phyloP scores from a whole-genome alignment of 2,329 filamentous ascomycete species.

The Aspergillus fijiensis region DNA sequence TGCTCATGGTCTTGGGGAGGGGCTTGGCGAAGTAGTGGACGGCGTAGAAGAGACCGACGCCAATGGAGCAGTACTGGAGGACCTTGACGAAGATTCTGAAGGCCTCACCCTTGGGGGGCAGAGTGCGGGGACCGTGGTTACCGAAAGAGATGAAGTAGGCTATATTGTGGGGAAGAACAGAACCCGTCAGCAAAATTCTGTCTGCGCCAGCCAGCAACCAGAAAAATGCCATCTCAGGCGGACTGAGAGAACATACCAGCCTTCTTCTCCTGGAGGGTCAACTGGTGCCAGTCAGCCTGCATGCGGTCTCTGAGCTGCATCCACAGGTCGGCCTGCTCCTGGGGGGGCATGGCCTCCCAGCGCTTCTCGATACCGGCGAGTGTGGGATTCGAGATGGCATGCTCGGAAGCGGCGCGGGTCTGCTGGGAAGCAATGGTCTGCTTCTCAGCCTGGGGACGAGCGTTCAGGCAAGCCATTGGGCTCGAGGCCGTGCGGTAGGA shows the following conservation, averaged over 20 bases:
- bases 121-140: slow-evolving; percentile 86
- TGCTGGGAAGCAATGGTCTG: slow-evolving; percentile 48
- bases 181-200: slow-evolving; percentile 26
- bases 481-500: slow-evolving; percentile 29
- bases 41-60: slow-evolving; percentile 68
- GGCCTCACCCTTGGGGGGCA: slow-evolving; percentile 78
- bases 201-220: background rate
- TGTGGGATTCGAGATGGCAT: slow-evolving; percentile 96
- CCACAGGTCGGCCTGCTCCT: slow-evolving; percentile 99
- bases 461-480: slow-evolving; percentile 41
- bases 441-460: slow-evolving; percentile 33
- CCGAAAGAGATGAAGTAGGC: slow-evolving; percentile 99
- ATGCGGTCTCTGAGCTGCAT: slow-evolving; percentile 97
- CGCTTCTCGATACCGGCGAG: slow-evolving; percentile 98
- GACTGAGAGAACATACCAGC: slow-evolving; percentile 71
- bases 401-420: slow-evolving; percentile 64
- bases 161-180: slow-evolving; percentile 44
- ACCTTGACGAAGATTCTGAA: slow-evolving; percentile 76
- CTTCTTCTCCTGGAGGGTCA: slow-evolving; percentile 98
- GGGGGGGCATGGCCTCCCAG: slow-evolving; percentile 96
- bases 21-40: slow-evolving; percentile 72
- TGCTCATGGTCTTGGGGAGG: slow-evolving; percentile 82
- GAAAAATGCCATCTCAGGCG: background rate
- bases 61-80: slow-evolving; percentile 63
- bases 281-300: slow-evolving; percentile 95